A percentile compares a stretch with the other conserved stretches of the same genome.
Conservation (phyloP, 345 rosid species). For the Eutrema heterophyllum region DNA sequence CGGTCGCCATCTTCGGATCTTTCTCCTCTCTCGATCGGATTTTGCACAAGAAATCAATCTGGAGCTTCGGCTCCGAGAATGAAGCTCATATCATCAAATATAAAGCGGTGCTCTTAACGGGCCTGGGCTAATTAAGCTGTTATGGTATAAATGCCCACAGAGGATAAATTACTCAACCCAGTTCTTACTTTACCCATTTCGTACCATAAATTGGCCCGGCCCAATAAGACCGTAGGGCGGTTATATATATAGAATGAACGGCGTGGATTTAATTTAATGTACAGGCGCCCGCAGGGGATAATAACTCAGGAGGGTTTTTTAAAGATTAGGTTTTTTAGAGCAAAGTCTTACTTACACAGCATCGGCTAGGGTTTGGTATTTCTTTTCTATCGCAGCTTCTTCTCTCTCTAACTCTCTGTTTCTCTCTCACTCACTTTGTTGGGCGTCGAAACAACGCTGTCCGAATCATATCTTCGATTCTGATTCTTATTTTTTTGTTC, state of each 20-base stretch:
- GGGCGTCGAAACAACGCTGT: constrained; percentile 31
- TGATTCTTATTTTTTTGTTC: background rate
- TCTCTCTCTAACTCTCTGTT: background rate
- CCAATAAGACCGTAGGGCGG: background rate
- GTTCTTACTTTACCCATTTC: too few species aligned
- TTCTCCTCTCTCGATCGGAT: background rate
- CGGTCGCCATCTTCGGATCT: constrained; percentile 49
- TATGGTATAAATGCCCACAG: background rate
- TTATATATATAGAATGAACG: background rate
- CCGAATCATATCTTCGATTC: constrained; percentile 23
- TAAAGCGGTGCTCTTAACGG: background rate
- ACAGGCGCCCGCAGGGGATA: background rate
- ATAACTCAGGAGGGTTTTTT: background rate
- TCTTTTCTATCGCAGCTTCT: constrained; percentile 10
- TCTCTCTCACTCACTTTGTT: background rate
- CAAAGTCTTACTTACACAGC: background rate
- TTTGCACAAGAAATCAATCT: background rate
- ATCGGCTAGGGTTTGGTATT: constrained; percentile 20
- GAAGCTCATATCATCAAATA: background rate
- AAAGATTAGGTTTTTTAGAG: constrained; percentile 10
- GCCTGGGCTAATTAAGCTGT: background rate
- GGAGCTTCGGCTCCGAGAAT: background rate
- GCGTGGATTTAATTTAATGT: background rate
- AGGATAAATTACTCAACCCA: background rate
- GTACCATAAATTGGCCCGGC: background rate